Evolutionary conservation across 345 rosid species (phyloP).

Genomic region (Geranium brycei): DNA sequence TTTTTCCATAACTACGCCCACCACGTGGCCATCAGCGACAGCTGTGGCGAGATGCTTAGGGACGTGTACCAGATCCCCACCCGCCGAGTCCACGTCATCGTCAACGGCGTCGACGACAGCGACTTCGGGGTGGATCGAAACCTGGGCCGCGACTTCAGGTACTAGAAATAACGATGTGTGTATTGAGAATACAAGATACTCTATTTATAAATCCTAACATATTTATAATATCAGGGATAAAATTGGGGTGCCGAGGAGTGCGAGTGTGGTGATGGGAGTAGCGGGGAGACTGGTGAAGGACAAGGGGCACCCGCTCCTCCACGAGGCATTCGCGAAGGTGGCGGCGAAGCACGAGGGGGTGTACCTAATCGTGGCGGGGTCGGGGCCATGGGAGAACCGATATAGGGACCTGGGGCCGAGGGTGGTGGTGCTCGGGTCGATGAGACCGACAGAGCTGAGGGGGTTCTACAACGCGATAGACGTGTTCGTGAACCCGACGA

Average conservation of each 20-base stretch:
- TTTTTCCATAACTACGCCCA: conserved; percentile 70
- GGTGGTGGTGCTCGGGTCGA: conserved; percentile 57
- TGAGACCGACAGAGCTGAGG: conserved; percentile 41
- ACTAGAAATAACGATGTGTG: no score
- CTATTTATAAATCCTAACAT: no score
- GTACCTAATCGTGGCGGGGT: conserved; percentile 61
- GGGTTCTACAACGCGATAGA: conserved; percentile 72
- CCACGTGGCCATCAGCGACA: conserved; percentile 83
- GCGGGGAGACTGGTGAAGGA: conserved; percentile 90
- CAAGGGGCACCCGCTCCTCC: conserved; percentile 77
- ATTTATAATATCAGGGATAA: conserved; percentile 17
- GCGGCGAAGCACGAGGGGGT: conserved; percentile 26
- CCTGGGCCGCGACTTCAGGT: conserved; percentile 33
- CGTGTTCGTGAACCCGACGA: conserved; percentile 70
- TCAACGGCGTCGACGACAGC: conserved; percentile 69
- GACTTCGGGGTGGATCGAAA: conserved; percentile 31
- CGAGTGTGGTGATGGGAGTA: conserved; percentile 53
- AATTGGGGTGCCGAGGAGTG: conserved; percentile 38
- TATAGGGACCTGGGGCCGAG: conserved; percentile 53
- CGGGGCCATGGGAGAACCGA: conserved; percentile 80
- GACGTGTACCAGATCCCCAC: conserved; percentile 77
- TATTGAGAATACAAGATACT: no score
- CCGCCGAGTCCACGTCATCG: conserved; percentile 75
- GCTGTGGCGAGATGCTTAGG: conserved; percentile 87
- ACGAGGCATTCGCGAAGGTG: conserved; percentile 47